Evolutionary conservation across 1,139 yeast species (phyloP), one percentile per base, ranked within the genome.

Genomic region (Candida albicans): DNA sequence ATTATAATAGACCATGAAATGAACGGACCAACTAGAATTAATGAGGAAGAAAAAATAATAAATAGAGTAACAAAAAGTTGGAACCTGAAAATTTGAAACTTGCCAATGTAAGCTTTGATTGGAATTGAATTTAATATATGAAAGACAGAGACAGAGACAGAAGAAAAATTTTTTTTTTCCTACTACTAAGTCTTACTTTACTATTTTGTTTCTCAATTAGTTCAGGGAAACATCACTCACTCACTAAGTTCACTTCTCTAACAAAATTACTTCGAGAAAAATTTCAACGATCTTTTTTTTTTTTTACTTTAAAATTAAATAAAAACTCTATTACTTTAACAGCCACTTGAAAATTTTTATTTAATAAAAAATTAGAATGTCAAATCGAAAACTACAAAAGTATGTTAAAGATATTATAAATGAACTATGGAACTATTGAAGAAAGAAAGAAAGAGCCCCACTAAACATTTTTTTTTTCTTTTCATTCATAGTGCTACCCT

Each of bases 381-480:
- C 75, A 32, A 71, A 70, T 44, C 58, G 79, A 49, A 73, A 73
- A 56, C 69, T 73, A 55, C 78, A 73, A 53, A 73, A 73, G 78
- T 72, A 71, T 53, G 77, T 62, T 27, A 18, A 18, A 5, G 5
- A 5, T 18, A 18, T 18, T 18, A 18, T 18, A 4, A 18, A 18
- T 4, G 5, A 5, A 18, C 22, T 4, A 18, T 4, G 22, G 5
- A 4, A 18, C 22, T 18, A 18, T 18, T 18, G 22, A 18, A 18
- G 5, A 18, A 18, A 18, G 22, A 18, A 18, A 5, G n/a, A n/a
- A n/a, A n/a, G 12, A 13, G 14, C 7, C 34, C 22, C 34, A 29
- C 8, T 27, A 27, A n/a, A 7, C 12, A 27, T 27, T 27, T 27
- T 27, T 27, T 4, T 27, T 27, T 18, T 18, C 5, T 18, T 18